Evolutionary conservation across 1,139 yeast species (phyloP), one percentile per base, ranked within the genome.

Genomic region (Geotrichum aggregatum): DNA sequence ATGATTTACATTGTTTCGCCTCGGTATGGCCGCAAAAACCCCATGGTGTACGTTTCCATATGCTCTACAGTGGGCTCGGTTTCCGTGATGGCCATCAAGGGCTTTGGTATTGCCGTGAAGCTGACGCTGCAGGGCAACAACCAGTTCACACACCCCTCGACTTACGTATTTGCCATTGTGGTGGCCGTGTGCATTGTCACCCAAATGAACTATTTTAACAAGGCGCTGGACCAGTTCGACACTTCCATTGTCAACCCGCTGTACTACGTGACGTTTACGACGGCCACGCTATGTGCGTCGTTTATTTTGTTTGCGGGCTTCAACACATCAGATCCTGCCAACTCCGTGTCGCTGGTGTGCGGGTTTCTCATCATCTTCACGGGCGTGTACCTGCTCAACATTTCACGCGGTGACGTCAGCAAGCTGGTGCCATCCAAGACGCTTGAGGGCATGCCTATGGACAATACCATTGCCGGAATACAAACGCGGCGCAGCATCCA

Each of bases 141-240:
- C 69, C 97, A 88, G 73, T 87, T 88, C 69, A 79, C 88, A 2
- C 94, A 87, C 63, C 75, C 85, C 2, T 84, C 94, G 33, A 88
- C 97, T 0, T 88, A 88, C 65, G 75, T 89, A 55, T 88, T 88
- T 73, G 79, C 88, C 45, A 62, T 78, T 42, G 91, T 87, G 36
- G 96, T 88, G 52, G 87, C 76, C 10, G 77, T 84, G 42, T 88
- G 96, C 71, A 88, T 89, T 59, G 65, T 87, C 61, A 87, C 95
- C 2, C 97, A 88, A 69, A 87, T 88, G 96, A 88, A 87, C 71
- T 88, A 86, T 67, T 87, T 88, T 75, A 88, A 88, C 75, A 88
- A 87, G 72, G 96, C 96, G 0, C 76, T 88, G 64, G 96, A 91
- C 63, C 96, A 87, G 68, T 88, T 87, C 64, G 96, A 88, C 66